Evolutionary conservation across 129 eudicot species (phyloP).

Genomic region (Chrysanthemum lavandulifolium): DNA sequence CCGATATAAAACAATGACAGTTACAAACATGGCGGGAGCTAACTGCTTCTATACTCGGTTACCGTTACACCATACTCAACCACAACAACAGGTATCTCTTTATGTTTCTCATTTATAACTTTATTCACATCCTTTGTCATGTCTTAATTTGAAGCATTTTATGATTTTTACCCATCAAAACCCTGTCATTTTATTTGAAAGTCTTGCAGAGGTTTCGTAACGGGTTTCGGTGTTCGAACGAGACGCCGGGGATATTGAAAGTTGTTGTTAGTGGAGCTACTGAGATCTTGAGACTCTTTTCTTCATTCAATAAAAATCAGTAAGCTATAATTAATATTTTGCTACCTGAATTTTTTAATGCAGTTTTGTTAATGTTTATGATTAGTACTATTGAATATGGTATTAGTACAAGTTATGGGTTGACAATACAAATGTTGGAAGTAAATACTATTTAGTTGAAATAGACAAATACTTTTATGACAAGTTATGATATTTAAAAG

Average conservation of each 20-base stretch:
- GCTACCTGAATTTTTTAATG: too few relatives aligned
- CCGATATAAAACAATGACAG: constrained; percentile 1
- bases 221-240: constrained; percentile 45
- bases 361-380: too few relatives aligned
- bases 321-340: not conserved
- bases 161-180: not conserved
- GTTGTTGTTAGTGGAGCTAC: constrained; percentile 74
- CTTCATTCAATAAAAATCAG: constrained; percentile 36
- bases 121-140: not conserved
- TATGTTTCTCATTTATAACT: not conserved
- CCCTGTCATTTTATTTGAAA: constrained; percentile 8
- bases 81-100: not conserved
- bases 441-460: too few relatives aligned
- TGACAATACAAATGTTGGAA: too few relatives aligned
- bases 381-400: too few relatives aligned
- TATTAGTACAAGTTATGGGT: too few relatives aligned
- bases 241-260: constrained; percentile 60
- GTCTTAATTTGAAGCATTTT: not conserved
- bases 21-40: constrained; percentile 30
- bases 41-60: constrained; percentile 24
- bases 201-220: constrained; percentile 39
- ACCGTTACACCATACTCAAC: constrained; percentile 21
- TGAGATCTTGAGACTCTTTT: constrained; percentile 72
- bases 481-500: not conserved
- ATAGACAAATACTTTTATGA: too few relatives aligned